Base-by-base conservation (phyloP, 768 basidiomycete genomes). In the Amyloporia xantha region DNA sequence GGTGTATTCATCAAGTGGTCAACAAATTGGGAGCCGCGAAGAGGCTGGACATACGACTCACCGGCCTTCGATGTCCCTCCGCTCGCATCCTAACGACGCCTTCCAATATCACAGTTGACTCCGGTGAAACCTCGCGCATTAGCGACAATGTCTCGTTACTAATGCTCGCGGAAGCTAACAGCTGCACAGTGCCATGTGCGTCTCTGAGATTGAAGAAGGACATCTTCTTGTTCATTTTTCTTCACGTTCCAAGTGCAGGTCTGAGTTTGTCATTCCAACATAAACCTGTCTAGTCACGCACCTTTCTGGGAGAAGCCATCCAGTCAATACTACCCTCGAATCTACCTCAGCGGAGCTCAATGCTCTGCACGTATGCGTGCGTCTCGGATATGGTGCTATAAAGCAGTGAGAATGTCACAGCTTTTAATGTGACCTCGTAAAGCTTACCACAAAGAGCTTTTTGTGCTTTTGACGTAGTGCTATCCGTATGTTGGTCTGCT, bases 171-270 rank as follows among this genome's bases (percentile, higher is more conserved):
- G 78, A 75, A 61, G 78, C 75, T 62, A 91, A 76, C 51, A 97
- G 82, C 66, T 97, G 93, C 2, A 85, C 78, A 0, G 75, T 79
- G 28, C 89, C 88, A 54, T 75, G 75, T 37, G 82, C 74, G 66
- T 94, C 92, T 59, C 80, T 86, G 62, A 96, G 76, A 26, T 83
- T 84, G 70, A 86, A 91, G 72, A 97, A 97, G 49, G 87, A 87
- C 58, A 92, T 68, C 44, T 66, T 68, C 66, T 80, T 83, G 47
- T 71, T 73, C 15, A 83, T 73, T 66, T 84, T 84, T 26, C 89
- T 92, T 70, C 42, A 61, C 59, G 50, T 36, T 48, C 38, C 15
- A 36, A 28, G 10, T 17, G 12, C 12, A 35, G 26, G 6, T 5
- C 5, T 28, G 25, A 27, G 7, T 43, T 27, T 35, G 5, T 43